These are phyloP conservation scores for Fusarium tuaranense DNA, from an alignment of 2,329 filamentous ascomycete species.

Conservation along the genomic window DNA sequence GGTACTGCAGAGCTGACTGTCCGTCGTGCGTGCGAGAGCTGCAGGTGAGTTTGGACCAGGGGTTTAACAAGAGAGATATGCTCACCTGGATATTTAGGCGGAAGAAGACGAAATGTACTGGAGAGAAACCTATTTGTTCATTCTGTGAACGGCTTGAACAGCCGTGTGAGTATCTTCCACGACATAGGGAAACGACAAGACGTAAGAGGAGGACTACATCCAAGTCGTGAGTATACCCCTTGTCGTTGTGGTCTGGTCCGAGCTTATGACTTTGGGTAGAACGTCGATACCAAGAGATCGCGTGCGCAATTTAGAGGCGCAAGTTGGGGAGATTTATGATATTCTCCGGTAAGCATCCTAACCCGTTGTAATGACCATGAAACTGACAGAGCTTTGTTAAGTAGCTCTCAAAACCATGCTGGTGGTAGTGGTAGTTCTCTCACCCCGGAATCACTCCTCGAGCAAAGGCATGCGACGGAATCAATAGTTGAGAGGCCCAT, in stretches of 20 bases:
- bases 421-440: slow-evolving; percentile 19
- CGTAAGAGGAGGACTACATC: slow-evolving; percentile 18
- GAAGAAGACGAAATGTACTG: slow-evolving; percentile 40
- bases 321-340: slow-evolving; percentile 18
- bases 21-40: slow-evolving; percentile 28
- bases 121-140: slow-evolving; percentile 34
- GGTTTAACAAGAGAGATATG: not conserved
- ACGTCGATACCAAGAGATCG: slow-evolving; percentile 1
- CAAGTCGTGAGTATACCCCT: slow-evolving; percentile 13
- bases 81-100: slow-evolving; percentile 10
- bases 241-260: not conserved
- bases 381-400: not conserved
- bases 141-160: slow-evolving; percentile 36
- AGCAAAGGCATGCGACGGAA: not conserved
- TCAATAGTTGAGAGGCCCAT: slow-evolving; percentile 2
- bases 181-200: slow-evolving; percentile 22
- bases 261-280: not conserved
- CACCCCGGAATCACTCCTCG: slow-evolving; percentile 16
- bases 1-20: slow-evolving; percentile 18
- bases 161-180: slow-evolving; percentile 27
- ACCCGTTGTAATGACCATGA: not conserved
- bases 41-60: slow-evolving; percentile 27
- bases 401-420: slow-evolving; percentile 1
- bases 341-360: slow-evolving; percentile 6
- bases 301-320: slow-evolving; percentile 2